phyloP scores from a whole-genome alignment of 106 monocot species.

The Platanthera guangdongensis region DNA sequence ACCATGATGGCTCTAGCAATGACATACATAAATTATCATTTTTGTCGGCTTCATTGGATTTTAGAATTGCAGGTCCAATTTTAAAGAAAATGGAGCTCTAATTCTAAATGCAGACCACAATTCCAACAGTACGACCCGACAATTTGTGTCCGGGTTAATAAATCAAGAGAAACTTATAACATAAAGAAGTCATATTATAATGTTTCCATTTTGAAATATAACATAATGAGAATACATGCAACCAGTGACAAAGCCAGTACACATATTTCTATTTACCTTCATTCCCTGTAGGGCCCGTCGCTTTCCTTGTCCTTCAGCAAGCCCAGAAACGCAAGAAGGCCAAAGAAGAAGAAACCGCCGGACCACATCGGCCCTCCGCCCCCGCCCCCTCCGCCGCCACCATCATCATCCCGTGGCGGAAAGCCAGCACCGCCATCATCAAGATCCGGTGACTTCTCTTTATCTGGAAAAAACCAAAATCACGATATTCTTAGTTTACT shows the following conservation, averaged over 20 bases:
- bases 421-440: slow-evolving; percentile 40
- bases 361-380: slow-evolving; percentile 35
- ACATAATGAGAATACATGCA: neutral
- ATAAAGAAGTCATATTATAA: too few relatives aligned
- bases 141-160: too few relatives aligned
- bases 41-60: too few relatives aligned
- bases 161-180: too few relatives aligned
- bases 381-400: slow-evolving; percentile 39
- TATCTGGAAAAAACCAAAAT: slow-evolving; percentile 8
- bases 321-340: slow-evolving; percentile 28
- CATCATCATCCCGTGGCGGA: slow-evolving; percentile 33
- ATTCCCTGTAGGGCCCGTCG: slow-evolving; percentile 17
- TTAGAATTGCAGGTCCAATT: too few relatives aligned
- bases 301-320: slow-evolving; percentile 32
- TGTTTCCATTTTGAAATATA: neutral
- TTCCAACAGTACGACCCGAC: too few relatives aligned
- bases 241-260: neutral
- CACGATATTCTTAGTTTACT: neutral
- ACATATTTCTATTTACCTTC: slow-evolving; percentile 4
- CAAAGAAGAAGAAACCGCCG: slow-evolving; percentile 43
- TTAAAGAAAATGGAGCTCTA: too few relatives aligned
- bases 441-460: slow-evolving; percentile 40
- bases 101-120: too few relatives aligned
- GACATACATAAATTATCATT: too few relatives aligned
- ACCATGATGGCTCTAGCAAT: too few relatives aligned